phyloP scores from a whole-genome alignment of 495 filamentous ascomycete genomes.

The Cetradonia linearis region DNA sequence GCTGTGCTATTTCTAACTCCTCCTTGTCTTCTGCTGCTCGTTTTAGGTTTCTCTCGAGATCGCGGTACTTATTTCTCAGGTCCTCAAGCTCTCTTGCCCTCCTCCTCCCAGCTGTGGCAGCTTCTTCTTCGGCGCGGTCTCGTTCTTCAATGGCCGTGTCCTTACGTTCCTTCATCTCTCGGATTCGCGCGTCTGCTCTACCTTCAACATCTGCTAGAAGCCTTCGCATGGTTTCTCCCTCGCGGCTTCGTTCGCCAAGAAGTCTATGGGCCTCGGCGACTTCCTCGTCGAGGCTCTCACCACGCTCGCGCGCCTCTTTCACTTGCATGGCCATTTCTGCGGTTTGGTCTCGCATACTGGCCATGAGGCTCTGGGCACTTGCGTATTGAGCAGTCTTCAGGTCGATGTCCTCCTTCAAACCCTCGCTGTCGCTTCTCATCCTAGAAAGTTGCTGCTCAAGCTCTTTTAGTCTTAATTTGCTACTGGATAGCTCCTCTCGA shows the following conservation, averaged over 20 bases:
- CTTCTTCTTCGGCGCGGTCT: constrained; percentile 85
- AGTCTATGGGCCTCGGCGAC: constrained; percentile 78
- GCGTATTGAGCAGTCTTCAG: constrained; percentile 77
- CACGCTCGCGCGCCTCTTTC: constrained; percentile 74
- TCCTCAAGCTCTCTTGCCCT: constrained; percentile 81
- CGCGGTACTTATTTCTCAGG: constrained; percentile 62
- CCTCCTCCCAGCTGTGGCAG: constrained; percentile 62
- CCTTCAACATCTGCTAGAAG: constrained; percentile 79
- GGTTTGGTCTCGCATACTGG: constrained; percentile 86
- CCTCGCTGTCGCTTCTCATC: constrained; percentile 51
- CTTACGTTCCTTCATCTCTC: constrained; percentile 83
- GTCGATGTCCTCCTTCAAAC: constrained; percentile 70
- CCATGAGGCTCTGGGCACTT: constrained; percentile 73
- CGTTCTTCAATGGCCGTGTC: constrained; percentile 83
- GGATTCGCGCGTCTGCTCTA: constrained; percentile 63
- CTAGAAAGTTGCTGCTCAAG: constrained; percentile 61
- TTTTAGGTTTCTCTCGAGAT: constrained; percentile 67
- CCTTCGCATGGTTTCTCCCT: constrained; percentile 89
- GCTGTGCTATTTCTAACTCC: constrained; percentile 59
- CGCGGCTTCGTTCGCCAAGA: constrained; percentile 83
- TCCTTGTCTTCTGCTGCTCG: constrained; percentile 56
- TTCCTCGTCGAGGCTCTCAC: constrained; percentile 88
- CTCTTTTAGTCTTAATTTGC: constrained; percentile 53
- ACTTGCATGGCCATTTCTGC: constrained; percentile 84
- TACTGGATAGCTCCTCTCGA: constrained; percentile 56